These are phyloP conservation scores for Alternaria sp. DNA, from an alignment of 2,329 filamentous ascomycete species.

Conservation along the genomic window DNA sequence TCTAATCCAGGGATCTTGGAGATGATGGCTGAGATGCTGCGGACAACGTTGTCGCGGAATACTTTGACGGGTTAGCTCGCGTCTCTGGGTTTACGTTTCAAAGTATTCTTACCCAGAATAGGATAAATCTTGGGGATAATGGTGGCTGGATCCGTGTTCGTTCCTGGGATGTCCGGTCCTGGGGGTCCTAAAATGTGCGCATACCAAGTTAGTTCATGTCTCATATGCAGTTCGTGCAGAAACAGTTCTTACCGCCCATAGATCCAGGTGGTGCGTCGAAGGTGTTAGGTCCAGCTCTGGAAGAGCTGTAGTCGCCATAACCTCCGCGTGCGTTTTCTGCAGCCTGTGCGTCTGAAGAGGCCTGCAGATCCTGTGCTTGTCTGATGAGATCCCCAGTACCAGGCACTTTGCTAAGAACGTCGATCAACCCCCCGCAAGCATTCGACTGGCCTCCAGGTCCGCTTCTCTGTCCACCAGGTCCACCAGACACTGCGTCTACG, in stretches of 20 bases:
- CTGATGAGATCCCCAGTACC: conserved; percentile 58
- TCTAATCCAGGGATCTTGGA: conserved; percentile 93
- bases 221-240: not conserved
- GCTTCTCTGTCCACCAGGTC: conserved; percentile 30
- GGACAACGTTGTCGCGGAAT: conserved; percentile 94
- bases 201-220: not conserved
- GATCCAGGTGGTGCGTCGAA: conserved; percentile 57
- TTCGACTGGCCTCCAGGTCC: conserved; percentile 44
- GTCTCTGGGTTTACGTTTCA: not conserved
- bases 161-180: conserved; percentile 71
- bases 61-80: conserved; percentile 49
- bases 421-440: conserved; percentile 63
- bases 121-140: conserved; percentile 80
- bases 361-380: conserved; percentile 58
- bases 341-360: conserved; percentile 59
- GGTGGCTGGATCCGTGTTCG: conserved; percentile 74
- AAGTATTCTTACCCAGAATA: conserved; percentile 64
- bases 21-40: conserved; percentile 83
- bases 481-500: conserved; percentile 48
- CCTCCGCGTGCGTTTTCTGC: conserved; percentile 55
- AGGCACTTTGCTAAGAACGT: conserved; percentile 79
- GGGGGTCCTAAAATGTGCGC: conserved; percentile 42
- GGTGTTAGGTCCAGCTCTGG: conserved; percentile 44
- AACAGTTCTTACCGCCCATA: conserved; percentile 39
- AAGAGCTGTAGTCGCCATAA: conserved; percentile 51